phyloP scores from a whole-genome alignment of 441 rosid species.

The Euphorbia celastroides region DNA sequence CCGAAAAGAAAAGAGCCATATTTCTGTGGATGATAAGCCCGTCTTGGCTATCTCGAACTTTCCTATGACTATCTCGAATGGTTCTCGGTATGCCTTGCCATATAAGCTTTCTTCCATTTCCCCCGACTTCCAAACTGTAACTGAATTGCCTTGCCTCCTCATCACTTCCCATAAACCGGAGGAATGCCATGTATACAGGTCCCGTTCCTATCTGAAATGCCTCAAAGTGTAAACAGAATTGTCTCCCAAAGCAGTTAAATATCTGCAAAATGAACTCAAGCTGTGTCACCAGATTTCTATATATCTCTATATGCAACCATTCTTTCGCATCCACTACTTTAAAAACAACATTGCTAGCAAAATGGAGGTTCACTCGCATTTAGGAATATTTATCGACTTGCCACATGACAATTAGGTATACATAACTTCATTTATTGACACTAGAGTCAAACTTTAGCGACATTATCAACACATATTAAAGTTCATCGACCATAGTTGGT shows the following conservation, averaged over 20 bases:
- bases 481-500: no score
- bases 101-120: slow-evolving; percentile 53
- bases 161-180: slow-evolving; percentile 81
- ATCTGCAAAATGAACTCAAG: slow-evolving; percentile 38
- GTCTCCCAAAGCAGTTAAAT: slow-evolving; percentile 73
- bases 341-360: no score
- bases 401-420: no score
- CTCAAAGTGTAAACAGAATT: slow-evolving; percentile 86
- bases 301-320: no score
- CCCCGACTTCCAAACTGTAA: slow-evolving; percentile 82
- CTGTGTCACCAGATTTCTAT: not conserved
- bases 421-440: no score
- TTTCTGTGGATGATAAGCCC: slow-evolving; percentile 73
- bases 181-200: slow-evolving; percentile 79
- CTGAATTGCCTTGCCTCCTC: slow-evolving; percentile 67
- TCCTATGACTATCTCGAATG: slow-evolving; percentile 72
- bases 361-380: no score
- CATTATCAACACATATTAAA: no score
- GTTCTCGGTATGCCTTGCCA: slow-evolving; percentile 91
- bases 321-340: no score
- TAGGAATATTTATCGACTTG: no score
- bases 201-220: slow-evolving; percentile 71
- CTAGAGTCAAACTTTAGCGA: no score
- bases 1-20: slow-evolving; percentile 74
- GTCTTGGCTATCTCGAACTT: slow-evolving; percentile 78